Percentiles rank a stretch among this genome's conserved stretches.
phyloP scores from a whole-genome alignment of 2,329 filamentous ascomycete species.

The Scytalidium sp. region DNA sequence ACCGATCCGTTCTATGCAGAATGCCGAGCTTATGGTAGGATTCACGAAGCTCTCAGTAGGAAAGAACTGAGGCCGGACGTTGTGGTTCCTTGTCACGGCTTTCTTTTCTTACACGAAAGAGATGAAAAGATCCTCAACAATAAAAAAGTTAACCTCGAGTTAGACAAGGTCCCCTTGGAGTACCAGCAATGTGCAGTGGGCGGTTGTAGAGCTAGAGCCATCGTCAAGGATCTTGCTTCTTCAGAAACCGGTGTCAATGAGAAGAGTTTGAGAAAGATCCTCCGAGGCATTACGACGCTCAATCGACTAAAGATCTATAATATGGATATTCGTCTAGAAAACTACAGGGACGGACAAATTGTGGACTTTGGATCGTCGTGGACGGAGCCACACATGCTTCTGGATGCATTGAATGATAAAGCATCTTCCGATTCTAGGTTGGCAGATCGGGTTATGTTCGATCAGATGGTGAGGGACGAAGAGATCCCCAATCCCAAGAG shows the following conservation, averaged over 20 bases:
- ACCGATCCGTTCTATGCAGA: neutral
- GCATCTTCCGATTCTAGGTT: neutral
- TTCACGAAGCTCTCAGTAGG: neutral
- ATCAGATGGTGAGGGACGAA: neutral
- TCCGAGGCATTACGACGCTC: neutral
- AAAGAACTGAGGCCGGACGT: neutral
- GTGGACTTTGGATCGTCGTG: neutral
- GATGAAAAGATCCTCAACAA: neutral
- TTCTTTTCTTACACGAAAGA: neutral
- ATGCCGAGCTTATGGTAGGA: neutral
- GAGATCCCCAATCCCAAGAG: neutral
- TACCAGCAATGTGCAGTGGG: neutral
- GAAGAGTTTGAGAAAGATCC: neutral
- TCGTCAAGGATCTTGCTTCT: neutral
- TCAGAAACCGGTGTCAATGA: neutral
- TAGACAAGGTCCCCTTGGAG: neutral
- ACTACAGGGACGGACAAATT: neutral
- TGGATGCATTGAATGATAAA: neutral
- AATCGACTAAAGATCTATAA: neutral
- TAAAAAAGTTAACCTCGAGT: neutral
- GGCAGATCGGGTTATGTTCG: constrained; percentile 1
- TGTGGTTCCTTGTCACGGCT: neutral
- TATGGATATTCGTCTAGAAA: neutral
- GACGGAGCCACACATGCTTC: neutral
- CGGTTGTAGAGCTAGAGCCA: neutral